Evolutionary conservation across 352 stramenopile genomes (phyloP), one percentile per base, ranked within the genome.

Genomic region (Pythium dissotocum): DNA sequence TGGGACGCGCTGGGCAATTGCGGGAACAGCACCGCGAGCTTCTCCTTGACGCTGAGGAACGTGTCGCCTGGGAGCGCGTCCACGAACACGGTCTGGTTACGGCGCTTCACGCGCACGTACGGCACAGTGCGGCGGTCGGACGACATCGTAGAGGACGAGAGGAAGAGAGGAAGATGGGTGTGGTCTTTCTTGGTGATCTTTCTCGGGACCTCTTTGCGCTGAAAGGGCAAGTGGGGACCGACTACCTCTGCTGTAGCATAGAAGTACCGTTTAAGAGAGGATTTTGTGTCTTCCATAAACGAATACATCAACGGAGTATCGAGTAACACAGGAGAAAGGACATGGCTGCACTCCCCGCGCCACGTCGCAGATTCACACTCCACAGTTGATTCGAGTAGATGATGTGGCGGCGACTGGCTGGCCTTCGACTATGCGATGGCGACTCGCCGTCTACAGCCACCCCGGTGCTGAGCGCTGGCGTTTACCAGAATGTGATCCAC

Each of bases 21-120:
- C 13, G 40, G 72, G 65, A 97, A 83, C 33, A 97, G 63, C 35
- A 74, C 70, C 48, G 75, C 83, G 40, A 94, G 72, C 72, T 90
- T 92, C 67, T 93, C 85, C 69, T 95, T 95, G 12, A 97, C 79
- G 64, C 71, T 85, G 28, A 86, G 73, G 70, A 97, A 96, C 40
- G 83, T 89, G 56, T 97, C 88, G 21, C 69, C 65, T 42, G 87
- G 77, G 69, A 94, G 77, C 59, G 90, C 85, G 70, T 95, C 83
- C 70, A 97, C 67, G 69, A 97, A 97, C 38, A 97, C 82, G 21
- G 88, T 96, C 77, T 93, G 86, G 68, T 82, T 90, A 46, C 82
- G 72, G 61, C 89, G 79, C 84, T 97, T 97, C n/a, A 97, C 78
- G 77, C 89, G 87, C 63, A 97, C 77, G 65, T 97, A 97, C 77